These are phyloP conservation scores for Russula sp. DNA, from an alignment of 768 basidiomycete species.

Conservation along the genomic window DNA sequence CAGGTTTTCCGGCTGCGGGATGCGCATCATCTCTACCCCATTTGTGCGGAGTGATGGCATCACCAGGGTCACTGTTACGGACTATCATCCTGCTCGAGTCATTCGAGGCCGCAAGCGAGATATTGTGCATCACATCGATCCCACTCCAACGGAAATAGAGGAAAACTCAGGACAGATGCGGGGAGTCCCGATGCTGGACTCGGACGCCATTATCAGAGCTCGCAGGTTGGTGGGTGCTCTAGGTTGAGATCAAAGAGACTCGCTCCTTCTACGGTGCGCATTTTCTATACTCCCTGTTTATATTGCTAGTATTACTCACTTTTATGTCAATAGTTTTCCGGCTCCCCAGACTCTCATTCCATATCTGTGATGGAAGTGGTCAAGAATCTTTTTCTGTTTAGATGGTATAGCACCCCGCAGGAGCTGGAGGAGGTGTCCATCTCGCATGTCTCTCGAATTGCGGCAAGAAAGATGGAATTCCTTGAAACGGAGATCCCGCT, in stretches of 20 bases:
- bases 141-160: background rate
- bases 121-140: background rate
- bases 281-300: no score
- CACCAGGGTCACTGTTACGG: conserved; percentile 1
- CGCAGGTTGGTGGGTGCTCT: no score
- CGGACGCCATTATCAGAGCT: no score
- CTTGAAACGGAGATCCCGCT: conserved; percentile 1
- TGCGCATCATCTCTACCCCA: conserved; percentile 3
- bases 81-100: conserved; percentile 15
- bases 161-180: background rate
- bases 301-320: no score
- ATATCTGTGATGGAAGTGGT: no score
- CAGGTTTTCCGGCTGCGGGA: conserved; percentile 12
- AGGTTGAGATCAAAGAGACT: no score
- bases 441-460: background rate
- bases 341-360: no score
- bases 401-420: background rate
- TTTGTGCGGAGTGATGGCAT: conserved; percentile 4
- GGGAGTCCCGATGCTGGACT: no score
- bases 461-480: background rate
- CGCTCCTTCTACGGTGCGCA: no score
- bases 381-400: no score
- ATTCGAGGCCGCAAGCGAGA: background rate
- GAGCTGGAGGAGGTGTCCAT: background rate
- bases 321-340: no score